Evolutionary conservation across 2,329 filamentous ascomycete species (phyloP), one percentile per base, ranked within the genome.

Genomic region (Cladosporium colombiae): DNA sequence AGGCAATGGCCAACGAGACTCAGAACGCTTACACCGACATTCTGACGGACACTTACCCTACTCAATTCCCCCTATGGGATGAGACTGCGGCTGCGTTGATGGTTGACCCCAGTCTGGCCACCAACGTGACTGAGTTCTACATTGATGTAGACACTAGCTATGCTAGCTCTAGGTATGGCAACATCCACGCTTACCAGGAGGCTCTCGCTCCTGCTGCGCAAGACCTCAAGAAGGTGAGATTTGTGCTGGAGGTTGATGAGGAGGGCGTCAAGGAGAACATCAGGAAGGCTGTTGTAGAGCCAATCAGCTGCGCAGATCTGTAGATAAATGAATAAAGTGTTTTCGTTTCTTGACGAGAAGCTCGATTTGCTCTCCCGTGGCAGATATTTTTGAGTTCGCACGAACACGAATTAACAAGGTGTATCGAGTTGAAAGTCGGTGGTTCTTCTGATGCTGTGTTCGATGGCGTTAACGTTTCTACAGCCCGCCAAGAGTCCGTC

Each of bases 31-130:
- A 81, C 65, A 76, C 78, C 5, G 67, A 75, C 31, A 70, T 82
- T 4, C 74, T 81, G 60, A 67, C 77, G 61, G 72, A 77, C 1
- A 71, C 78, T 68, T 81, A 81, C 52, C 77, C 75, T 5, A 78
- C 77, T 3, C 70, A 70, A 0, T 79, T 81, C 58, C 81, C 81
- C 0, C 79, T 81, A 59, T 82, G 81, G 80, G 81, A 82, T 63
- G 81, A 82, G 70, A 82, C 79, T 4, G 80, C 81, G 1, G 76
- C 76, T n/a, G 78, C 76, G 0, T 75, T 81, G 5, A 74, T 81
- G 66, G 62, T 80, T 5, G 78, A 81, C 62, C 76, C 77, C 0
- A 71, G 69, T 6, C 74, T 81, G 35, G 75, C 77, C 37, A 74
- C 70, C 10, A 81, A 81, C 62, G 71, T 72, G 29, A 80, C 76